These are phyloP conservation scores for Citrullus mucosospermus DNA, from an alignment of 306 rosid genomes.

Conservation along the genomic window DNA sequence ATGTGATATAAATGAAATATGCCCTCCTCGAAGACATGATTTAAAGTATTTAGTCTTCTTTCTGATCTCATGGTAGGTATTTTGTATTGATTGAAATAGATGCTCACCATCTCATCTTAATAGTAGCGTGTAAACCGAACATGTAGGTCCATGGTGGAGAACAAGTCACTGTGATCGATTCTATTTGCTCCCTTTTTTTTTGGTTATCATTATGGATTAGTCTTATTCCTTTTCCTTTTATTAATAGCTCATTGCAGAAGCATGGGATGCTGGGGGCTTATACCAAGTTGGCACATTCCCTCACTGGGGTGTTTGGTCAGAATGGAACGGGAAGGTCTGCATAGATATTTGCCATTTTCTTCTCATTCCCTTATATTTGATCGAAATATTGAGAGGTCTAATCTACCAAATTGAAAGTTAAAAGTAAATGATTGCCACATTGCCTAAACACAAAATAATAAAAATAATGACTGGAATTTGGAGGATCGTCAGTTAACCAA, in stretches of 20 bases:
- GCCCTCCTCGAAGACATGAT: not conserved
- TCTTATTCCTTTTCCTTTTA: slow-evolving; percentile 18
- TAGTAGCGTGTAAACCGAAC: too few species aligned
- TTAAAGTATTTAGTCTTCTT: not conserved
- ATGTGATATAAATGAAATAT: not conserved
- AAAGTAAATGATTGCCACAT: not conserved
- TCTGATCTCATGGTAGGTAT: not conserved
- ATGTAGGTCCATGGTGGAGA: too few species aligned
- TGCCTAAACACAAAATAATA: not conserved
- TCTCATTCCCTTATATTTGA: not conserved
- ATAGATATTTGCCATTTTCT: slow-evolving; percentile 11
- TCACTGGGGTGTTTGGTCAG: slow-evolving; percentile 97
- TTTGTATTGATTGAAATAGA: not conserved
- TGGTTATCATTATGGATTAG: not conserved
- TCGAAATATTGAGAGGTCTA: not conserved
- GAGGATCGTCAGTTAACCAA: not conserved
- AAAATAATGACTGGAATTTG: not conserved
- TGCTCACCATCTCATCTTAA: not conserved
- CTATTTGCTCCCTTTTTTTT: not conserved
- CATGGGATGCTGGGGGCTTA: slow-evolving; percentile 96
- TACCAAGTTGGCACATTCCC: slow-evolving; percentile 97
- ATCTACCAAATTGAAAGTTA: not conserved
- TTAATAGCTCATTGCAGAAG: slow-evolving; percentile 86
- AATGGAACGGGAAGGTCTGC: slow-evolving; percentile 98
- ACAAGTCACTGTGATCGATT: not conserved